Evolutionary conservation across 164 flowering plant species (phyloP).

Genomic region (Nelumbo lutea): DNA sequence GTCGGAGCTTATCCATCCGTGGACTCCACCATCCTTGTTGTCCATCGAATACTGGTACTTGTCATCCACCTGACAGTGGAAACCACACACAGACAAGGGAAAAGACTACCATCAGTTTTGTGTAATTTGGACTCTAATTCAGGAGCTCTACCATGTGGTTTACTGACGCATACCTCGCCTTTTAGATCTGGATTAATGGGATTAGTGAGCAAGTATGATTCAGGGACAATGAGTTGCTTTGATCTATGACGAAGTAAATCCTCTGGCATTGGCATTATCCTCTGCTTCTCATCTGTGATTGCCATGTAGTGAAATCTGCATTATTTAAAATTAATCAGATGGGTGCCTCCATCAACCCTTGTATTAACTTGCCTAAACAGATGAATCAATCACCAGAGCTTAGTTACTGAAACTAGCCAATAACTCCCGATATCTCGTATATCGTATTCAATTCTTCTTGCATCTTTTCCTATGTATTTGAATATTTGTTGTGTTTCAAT

Average conservation of each 20-base stretch:
- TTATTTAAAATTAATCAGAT: neutral
- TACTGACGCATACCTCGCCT: slow-evolving; percentile 33
- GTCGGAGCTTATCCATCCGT: slow-evolving; percentile 52
- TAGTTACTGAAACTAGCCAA: too few relatives aligned
- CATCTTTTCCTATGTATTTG: too few relatives aligned
- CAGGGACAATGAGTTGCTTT: slow-evolving; percentile 35
- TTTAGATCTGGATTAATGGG: slow-evolving; percentile 49
- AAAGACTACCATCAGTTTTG: neutral
- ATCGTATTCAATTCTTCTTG: too few relatives aligned
- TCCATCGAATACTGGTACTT: slow-evolving; percentile 58
- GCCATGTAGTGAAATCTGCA: slow-evolving; percentile 64
- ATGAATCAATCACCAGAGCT: too few relatives aligned
- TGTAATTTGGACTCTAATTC: neutral
- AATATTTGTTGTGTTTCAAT: too few relatives aligned
- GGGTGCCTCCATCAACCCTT: too few relatives aligned
- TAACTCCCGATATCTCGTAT: too few relatives aligned
- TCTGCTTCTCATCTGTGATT: slow-evolving; percentile 47
- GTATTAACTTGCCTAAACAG: too few relatives aligned
- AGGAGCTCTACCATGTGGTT: neutral
- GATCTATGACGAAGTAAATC: slow-evolving; percentile 37
- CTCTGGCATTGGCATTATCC: slow-evolving; percentile 54
- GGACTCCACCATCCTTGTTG: slow-evolving; percentile 51
- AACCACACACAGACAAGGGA: neutral
- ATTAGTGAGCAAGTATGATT: slow-evolving; percentile 40
- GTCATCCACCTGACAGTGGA: slow-evolving; percentile 48